phyloP scores from a whole-genome alignment of 2,329 filamentous ascomycete genomes.

The Cladophialophora yegresii region DNA sequence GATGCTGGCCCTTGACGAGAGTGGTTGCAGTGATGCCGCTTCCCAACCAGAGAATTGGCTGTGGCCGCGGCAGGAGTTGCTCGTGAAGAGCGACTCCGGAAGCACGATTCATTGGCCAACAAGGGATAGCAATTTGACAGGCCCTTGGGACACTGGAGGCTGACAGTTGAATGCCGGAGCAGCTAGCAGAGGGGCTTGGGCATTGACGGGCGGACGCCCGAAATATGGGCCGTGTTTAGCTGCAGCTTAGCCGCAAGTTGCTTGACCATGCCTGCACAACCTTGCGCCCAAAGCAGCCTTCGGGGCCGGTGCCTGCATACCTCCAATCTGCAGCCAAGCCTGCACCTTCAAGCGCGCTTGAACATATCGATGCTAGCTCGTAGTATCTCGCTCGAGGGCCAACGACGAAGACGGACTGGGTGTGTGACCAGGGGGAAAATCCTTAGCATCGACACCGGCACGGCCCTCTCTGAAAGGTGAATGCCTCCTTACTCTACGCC shows the following conservation, averaged over 20 bases:
- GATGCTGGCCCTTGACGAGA: slow-evolving; percentile 20
- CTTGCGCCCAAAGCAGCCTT: neutral
- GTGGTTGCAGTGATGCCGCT: slow-evolving; percentile 24
- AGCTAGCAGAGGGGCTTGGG: neutral
- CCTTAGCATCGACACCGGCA: slow-evolving; percentile 28
- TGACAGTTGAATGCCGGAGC: neutral
- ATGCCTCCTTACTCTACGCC: slow-evolving; percentile 14
- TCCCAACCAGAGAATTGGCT: slow-evolving; percentile 5
- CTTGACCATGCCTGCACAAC: slow-evolving; percentile 3
- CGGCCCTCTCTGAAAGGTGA: slow-evolving; percentile 23
- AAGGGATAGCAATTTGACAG: slow-evolving; percentile 22
- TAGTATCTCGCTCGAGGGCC: neutral
- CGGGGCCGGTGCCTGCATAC: slow-evolving; percentile 21
- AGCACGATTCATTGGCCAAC: neutral
- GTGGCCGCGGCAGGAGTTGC: neutral
- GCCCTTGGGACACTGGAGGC: slow-evolving; percentile 1
- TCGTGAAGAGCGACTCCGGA: slow-evolving; percentile 2
- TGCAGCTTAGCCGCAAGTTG: slow-evolving; percentile 12
- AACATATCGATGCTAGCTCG: slow-evolving; percentile 18
- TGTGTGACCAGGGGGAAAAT: slow-evolving; percentile 12
- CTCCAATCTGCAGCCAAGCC: slow-evolving; percentile 16
- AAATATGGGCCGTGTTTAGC: slow-evolving; percentile 10
- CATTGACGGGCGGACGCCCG: slow-evolving; percentile 2
- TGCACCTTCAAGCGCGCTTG: slow-evolving; percentile 18
- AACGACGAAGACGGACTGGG: slow-evolving; percentile 8